These are phyloP conservation scores for Kondoa malvinella DNA, from an alignment of 768 basidiomycete genomes.

Conservation along the genomic window DNA sequence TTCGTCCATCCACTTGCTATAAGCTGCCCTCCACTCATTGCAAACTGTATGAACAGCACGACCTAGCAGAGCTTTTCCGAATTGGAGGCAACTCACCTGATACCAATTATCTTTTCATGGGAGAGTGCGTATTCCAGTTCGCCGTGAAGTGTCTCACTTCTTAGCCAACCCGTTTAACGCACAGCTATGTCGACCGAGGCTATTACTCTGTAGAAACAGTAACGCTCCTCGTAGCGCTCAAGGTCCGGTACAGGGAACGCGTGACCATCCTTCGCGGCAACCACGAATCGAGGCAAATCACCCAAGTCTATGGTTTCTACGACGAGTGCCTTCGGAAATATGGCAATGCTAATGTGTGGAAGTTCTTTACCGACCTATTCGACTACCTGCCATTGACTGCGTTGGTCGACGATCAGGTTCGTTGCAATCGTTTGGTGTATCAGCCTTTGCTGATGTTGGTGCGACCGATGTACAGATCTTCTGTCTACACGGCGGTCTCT, in stretches of 20 bases:
- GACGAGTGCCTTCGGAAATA: constrained; percentile 99
- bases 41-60: constrained; percentile 49
- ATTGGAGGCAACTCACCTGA: constrained; percentile 98
- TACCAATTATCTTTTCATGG: constrained; percentile 99
- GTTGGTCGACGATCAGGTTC: constrained; percentile 65
- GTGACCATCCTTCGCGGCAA: constrained; percentile 96
- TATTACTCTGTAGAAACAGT: constrained; percentile 99
- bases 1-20: constrained; percentile 39
- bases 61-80: constrained; percentile 94
- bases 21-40: background rate
- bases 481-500: constrained; percentile 91
- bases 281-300: constrained; percentile 98
- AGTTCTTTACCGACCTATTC: constrained; percentile 96
- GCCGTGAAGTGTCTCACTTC: constrained; percentile 41
- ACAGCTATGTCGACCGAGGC: constrained; percentile 67
- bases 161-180: constrained; percentile 56
- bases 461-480: constrained; percentile 41
- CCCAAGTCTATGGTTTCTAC: constrained; percentile 98
- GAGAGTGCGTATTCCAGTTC: constrained; percentile 69
- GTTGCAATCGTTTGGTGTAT: background rate
- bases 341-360: constrained; percentile 99
- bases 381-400: constrained; percentile 89
- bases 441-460: background rate
- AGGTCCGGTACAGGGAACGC: constrained; percentile 92
- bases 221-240: constrained; percentile 87